Evolutionary conservation across 2,329 filamentous ascomycete genomes (phyloP).

Genomic region (Clarireedia sp.): DNA sequence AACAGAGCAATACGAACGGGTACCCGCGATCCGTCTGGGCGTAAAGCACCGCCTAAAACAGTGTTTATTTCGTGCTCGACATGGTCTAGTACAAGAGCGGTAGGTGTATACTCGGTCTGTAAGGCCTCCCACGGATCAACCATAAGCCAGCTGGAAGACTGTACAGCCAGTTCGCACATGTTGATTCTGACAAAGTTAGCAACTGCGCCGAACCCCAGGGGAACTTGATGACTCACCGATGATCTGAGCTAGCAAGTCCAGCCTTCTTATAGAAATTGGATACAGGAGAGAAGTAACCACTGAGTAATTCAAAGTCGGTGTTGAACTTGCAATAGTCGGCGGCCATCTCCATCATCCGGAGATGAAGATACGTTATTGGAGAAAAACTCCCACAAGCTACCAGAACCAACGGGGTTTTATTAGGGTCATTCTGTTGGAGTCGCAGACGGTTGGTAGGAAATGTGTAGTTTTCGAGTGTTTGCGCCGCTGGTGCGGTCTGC

Average conservation of each 20-base stretch:
- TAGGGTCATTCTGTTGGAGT: slow-evolving; percentile 45
- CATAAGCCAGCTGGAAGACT: slow-evolving; percentile 73
- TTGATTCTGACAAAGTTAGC: slow-evolving; percentile 45
- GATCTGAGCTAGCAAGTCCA: slow-evolving; percentile 63
- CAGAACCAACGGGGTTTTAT: slow-evolving; percentile 55
- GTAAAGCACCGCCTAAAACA: slow-evolving; percentile 64
- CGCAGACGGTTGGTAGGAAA: slow-evolving; percentile 56
- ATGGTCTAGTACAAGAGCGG: slow-evolving; percentile 82
- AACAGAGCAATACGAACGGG: slow-evolving; percentile 66
- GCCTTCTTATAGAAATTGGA: slow-evolving; percentile 63
- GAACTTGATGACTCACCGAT: slow-evolving; percentile 42
- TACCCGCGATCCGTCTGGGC: slow-evolving; percentile 56
- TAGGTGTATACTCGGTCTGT: slow-evolving; percentile 78
- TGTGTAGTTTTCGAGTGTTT: slow-evolving; percentile 35
- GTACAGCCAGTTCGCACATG: slow-evolving; percentile 80
- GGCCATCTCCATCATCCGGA: slow-evolving; percentile 78
- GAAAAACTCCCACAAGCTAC: slow-evolving; percentile 68
- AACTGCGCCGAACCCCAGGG: too few species aligned
- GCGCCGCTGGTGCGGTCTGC: slow-evolving; percentile 13
- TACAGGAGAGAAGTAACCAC: slow-evolving; percentile 73
- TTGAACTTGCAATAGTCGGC: slow-evolving; percentile 66
- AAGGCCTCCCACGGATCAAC: slow-evolving; percentile 87
- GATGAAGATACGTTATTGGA: slow-evolving; percentile 66
- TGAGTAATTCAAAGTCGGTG: slow-evolving; percentile 75
- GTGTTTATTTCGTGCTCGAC: slow-evolving; percentile 86